Evolutionary conservation across 2,329 filamentous ascomycete species (phyloP).

Genomic region (Colletotrichum eleusines): DNA sequence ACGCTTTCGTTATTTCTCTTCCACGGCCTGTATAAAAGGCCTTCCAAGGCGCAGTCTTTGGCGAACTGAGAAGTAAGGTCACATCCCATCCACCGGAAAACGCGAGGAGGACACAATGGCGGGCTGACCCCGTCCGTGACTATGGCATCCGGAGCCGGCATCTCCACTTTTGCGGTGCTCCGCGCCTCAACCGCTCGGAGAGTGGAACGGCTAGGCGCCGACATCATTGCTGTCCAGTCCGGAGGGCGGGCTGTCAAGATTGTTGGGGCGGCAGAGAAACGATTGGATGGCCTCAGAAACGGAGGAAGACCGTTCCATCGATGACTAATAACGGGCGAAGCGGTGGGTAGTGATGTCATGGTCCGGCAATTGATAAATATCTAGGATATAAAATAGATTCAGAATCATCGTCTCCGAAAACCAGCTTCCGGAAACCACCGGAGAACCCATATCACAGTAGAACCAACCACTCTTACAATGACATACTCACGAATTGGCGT

Average conservation of each 20-base stretch:
- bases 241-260: not conserved
- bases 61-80: not conserved
- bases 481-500: conserved; percentile 56
- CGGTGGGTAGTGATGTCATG: conserved; percentile 7
- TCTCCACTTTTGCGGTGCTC: not conserved
- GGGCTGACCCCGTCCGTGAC: not conserved
- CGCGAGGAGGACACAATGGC: not conserved
- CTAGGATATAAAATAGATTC: not conserved
- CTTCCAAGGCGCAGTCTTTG: not conserved
- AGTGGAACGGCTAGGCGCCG: not conserved
- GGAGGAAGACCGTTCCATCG: not conserved
- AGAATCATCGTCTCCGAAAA: not conserved
- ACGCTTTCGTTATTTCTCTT: not conserved
- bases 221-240: not conserved
- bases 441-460: not conserved
- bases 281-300: not conserved
- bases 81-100: not conserved
- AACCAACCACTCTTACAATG: conserved; percentile 43
- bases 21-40: not conserved
- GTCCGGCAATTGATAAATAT: not conserved
- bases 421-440: too few relatives aligned
- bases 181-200: not conserved
- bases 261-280: not conserved
- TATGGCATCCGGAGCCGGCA: not conserved
- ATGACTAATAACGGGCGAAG: conserved; percentile 5